Evolutionary conservation across 257 asterid species (phyloP).

Genomic region (Plantago major): DNA sequence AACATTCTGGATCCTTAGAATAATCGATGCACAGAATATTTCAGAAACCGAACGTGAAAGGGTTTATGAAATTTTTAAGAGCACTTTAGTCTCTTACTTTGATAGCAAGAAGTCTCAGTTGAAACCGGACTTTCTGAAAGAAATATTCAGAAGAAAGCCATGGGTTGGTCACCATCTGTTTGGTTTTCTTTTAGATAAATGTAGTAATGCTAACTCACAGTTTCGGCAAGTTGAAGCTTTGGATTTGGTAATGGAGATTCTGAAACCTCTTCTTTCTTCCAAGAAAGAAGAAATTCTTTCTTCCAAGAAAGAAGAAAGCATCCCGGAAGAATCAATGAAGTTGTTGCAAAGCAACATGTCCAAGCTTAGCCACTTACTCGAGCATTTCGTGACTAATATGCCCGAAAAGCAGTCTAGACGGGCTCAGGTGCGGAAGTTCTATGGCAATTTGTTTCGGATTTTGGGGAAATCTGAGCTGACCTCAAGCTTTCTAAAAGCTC

Average conservation of each 20-base stretch:
- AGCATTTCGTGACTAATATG: conserved; percentile 59
- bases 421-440: conserved; percentile 80
- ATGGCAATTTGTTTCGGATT: conserved; percentile 65
- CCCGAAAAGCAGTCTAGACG: conserved; percentile 82
- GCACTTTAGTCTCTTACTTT: conserved; percentile 48
- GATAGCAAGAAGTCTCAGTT: conserved; percentile 78
- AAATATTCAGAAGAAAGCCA: conserved; percentile 62
- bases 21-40: conserved; percentile 62
- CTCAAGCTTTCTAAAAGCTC: conserved; percentile 38
- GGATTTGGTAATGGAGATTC: conserved; percentile 56
- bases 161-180: conserved; percentile 70
- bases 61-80: conserved; percentile 53
- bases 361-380: conserved; percentile 41
- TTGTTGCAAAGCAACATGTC: conserved; percentile 47
- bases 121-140: conserved; percentile 74
- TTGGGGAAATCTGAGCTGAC: conserved; percentile 33
- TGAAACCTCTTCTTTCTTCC: conserved; percentile 37
- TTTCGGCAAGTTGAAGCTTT: conserved; percentile 87
- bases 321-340: conserved; percentile 19
- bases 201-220: conserved; percentile 58
- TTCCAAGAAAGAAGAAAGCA: conserved; percentile 27
- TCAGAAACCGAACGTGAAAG: conserved; percentile 50
- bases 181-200: conserved; percentile 75
- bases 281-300: conserved; percentile 30
- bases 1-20: conserved; percentile 76